Percentiles rank a stretch among this genome's conserved stretches.
These are phyloP conservation scores for Melanogaster broomeanus DNA, from an alignment of 768 basidiomycete species.

Conservation along the genomic window DNA sequence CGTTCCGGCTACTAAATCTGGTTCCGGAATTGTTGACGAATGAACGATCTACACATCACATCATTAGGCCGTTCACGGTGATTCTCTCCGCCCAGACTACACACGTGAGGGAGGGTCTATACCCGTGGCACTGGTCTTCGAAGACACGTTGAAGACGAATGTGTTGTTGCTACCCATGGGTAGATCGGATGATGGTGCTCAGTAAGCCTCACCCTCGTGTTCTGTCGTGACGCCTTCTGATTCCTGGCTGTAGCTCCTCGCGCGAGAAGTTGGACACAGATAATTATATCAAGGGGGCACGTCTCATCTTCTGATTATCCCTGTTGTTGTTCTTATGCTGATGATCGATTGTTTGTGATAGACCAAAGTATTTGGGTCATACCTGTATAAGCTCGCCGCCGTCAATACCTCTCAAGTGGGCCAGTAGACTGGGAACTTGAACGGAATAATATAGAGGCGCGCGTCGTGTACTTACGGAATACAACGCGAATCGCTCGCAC, in stretches of 20 bases:
- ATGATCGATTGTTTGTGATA: not conserved
- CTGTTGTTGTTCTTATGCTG: not conserved
- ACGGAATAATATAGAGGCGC: too few species aligned
- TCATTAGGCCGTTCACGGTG: constrained; percentile 45
- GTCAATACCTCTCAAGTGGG: too few species aligned
- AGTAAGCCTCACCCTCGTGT: constrained; percentile 48
- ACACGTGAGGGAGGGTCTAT: constrained; percentile 89
- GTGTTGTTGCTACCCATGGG: constrained; percentile 89
- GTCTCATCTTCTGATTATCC: constrained; percentile 19
- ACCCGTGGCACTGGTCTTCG: constrained; percentile 85
- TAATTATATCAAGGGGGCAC: constrained; percentile 81
- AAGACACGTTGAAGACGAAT: constrained; percentile 76
- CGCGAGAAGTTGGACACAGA: constrained; percentile 90
- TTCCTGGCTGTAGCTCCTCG: constrained; percentile 57
- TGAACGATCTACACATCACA: too few species aligned
- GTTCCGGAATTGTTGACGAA: too few species aligned
- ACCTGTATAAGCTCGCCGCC: constrained; percentile 17
- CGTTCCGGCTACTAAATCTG: too few species aligned
- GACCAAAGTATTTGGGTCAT: constrained; percentile 17
- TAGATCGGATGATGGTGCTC: constrained; percentile 88
- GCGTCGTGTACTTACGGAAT: too few species aligned
- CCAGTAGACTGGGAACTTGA: too few species aligned
- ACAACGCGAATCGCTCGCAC: too few species aligned
- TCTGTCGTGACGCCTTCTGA: not conserved
- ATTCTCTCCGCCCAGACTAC: constrained; percentile 63